Evolutionary conservation across 805 yeast genomes (phyloP).

Genomic region (Candida vartiovaarae): DNA sequence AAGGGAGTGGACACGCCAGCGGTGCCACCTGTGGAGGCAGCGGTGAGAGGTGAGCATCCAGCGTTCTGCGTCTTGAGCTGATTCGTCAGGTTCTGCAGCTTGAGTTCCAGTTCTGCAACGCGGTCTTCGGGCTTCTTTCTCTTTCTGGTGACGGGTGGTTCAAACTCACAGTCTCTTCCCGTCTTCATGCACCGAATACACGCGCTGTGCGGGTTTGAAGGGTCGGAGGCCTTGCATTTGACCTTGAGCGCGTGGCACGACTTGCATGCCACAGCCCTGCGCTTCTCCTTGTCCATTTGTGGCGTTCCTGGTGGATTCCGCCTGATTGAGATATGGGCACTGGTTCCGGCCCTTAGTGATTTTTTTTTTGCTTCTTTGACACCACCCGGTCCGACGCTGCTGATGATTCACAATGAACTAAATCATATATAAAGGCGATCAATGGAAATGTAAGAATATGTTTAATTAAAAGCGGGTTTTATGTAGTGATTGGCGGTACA

Average conservation of each 20-base stretch:
- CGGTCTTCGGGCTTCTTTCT: constrained; percentile 27
- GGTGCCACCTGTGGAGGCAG: not conserved
- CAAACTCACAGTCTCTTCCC: constrained; percentile 59
- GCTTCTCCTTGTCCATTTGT: constrained; percentile 9
- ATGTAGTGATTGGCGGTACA: too few species aligned
- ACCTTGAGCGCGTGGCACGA: constrained; percentile 82
- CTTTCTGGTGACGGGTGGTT: constrained; percentile 51
- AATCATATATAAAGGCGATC: too few species aligned
- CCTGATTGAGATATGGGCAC: too few species aligned
- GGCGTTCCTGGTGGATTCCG: too few species aligned
- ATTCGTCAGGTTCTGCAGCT: constrained; percentile 19
- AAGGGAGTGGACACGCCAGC: not conserved
- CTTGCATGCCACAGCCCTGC: constrained; percentile 50
- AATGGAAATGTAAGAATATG: too few species aligned
- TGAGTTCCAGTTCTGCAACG: constrained; percentile 27
- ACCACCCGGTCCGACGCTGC: too few species aligned
- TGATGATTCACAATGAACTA: too few species aligned
- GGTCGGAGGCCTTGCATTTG: constrained; percentile 69
- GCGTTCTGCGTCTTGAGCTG: constrained; percentile 10
- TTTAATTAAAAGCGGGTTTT: too few species aligned
- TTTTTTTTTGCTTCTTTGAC: too few species aligned
- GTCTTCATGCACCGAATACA: constrained; percentile 70
- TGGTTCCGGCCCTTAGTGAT: too few species aligned
- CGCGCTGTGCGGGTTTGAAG: constrained; percentile 48
- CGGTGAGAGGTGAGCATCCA: not conserved